Evolutionary conservation across 2,329 filamentous ascomycete species (phyloP).

Genomic region (Mycocentrospora acerina): DNA sequence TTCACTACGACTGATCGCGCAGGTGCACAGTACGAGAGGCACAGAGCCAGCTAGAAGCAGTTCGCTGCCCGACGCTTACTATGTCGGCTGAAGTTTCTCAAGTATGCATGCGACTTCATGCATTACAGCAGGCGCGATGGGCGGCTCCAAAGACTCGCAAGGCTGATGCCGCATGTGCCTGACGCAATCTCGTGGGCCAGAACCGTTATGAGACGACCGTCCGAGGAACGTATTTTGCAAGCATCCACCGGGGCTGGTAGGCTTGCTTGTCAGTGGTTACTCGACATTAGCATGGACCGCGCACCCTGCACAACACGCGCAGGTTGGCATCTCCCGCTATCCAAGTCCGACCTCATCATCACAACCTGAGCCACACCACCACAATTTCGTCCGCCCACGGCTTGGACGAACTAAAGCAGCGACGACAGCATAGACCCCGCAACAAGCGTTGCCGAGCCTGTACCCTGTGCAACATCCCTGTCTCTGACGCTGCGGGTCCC

Average conservation of each 20-base stretch:
- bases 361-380: conserved; percentile 6
- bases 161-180: conserved; percentile 46
- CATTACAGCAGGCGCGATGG: conserved; percentile 33
- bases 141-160: conserved; percentile 40
- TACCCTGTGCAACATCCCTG: conserved; percentile 35
- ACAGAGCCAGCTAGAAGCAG: conserved; percentile 26
- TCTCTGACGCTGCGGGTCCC: conserved; percentile 34
- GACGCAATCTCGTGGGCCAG: conserved; percentile 44
- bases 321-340: conserved; percentile 12
- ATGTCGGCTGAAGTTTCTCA: conserved; percentile 17
- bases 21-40: conserved; percentile 34
- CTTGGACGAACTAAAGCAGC: conserved; percentile 26
- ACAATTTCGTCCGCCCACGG: conserved; percentile 19
- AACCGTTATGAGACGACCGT: conserved; percentile 39
- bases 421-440: conserved; percentile 40
- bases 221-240: conserved; percentile 26
- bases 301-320: conserved; percentile 28
- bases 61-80: conserved; percentile 21
- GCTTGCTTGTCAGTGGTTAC: conserved; percentile 29
- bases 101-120: conserved; percentile 30
- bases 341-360: conserved; percentile 25
- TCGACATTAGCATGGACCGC: conserved; percentile 30
- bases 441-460: conserved; percentile 46
- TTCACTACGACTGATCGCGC: conserved; percentile 37
- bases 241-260: conserved; percentile 26